phyloP scores from a whole-genome alignment of 2,329 filamentous ascomycete genomes.

The Calonectria henricotiae region DNA sequence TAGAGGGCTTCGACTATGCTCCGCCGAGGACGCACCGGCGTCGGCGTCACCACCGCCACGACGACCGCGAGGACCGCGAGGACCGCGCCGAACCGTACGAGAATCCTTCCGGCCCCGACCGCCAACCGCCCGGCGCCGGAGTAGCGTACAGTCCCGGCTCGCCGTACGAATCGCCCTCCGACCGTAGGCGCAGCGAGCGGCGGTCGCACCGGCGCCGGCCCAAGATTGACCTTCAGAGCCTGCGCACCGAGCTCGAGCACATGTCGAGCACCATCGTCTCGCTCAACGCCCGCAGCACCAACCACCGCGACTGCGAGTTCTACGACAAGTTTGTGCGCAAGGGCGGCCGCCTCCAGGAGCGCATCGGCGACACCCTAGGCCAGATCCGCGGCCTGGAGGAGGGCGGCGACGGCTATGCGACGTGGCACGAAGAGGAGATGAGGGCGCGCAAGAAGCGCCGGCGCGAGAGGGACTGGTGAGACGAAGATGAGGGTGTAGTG shows the following conservation, averaged over 20 bases:
- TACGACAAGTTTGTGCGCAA: slow-evolving; percentile 50
- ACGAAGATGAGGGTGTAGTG: background rate
- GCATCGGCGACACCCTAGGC: slow-evolving; percentile 48
- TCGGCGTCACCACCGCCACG: slow-evolving; percentile 43
- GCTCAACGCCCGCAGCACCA: slow-evolving; percentile 45
- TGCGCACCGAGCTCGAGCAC: slow-evolving; percentile 48
- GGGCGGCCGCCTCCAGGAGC: slow-evolving; percentile 49
- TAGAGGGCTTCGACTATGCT: slow-evolving; percentile 40
- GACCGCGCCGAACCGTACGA: slow-evolving; percentile 10
- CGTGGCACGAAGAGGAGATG: slow-evolving; percentile 23
- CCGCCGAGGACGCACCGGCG: slow-evolving; percentile 39
- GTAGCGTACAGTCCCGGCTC: slow-evolving; percentile 21
- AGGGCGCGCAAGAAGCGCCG: slow-evolving; percentile 36
- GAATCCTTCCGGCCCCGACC: slow-evolving; percentile 11
- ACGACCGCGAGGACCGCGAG: slow-evolving; percentile 17
- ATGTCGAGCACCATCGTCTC: slow-evolving; percentile 53
- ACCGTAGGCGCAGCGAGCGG: slow-evolving; percentile 18
- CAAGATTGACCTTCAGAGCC: slow-evolving; percentile 45
- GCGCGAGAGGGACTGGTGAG: slow-evolving; percentile 34
- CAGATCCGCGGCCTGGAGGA: slow-evolving; percentile 47
- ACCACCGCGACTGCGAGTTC: slow-evolving; percentile 50
- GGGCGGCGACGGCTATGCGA: slow-evolving; percentile 26
- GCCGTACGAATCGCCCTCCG: slow-evolving; percentile 17
- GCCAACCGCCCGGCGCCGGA: background rate
- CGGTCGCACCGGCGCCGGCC: slow-evolving; percentile 15